Conservation (phyloP, 495 filamentous ascomycete species). For the Lasiosphaeria hispida region DNA sequence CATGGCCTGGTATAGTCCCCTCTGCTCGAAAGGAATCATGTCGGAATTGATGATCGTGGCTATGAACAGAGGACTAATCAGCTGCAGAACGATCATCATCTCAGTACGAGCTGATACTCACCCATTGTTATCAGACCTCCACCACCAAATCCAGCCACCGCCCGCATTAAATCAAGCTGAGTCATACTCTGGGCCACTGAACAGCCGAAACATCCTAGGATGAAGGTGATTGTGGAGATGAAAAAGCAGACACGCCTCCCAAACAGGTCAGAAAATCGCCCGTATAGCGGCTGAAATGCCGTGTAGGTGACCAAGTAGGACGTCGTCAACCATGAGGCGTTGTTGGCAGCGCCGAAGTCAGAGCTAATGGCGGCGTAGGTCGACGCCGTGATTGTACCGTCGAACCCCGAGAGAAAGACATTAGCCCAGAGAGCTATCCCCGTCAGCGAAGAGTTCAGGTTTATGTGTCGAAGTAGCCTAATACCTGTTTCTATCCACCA, state of each 20-base stretch:
- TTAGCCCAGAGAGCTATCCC: conserved; percentile 58
- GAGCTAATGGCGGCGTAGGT: conserved; percentile 65
- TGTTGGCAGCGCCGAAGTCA: conserved; percentile 51
- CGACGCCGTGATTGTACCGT: conserved; percentile 63
- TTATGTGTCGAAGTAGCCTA: neutral
- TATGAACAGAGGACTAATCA: conserved; percentile 20
- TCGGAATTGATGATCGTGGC: conserved; percentile 66
- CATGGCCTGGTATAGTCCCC: conserved; percentile 63
- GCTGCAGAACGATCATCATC: neutral
- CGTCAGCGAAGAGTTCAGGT: neutral
- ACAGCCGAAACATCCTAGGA: conserved; percentile 46
- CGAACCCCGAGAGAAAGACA: conserved; percentile 63
- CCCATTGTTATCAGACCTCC: conserved; percentile 62
- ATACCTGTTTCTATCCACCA: conserved; percentile 42
- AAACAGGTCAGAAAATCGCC: conserved; percentile 52
- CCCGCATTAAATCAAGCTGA: conserved; percentile 43
- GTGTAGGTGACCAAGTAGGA: conserved; percentile 73
- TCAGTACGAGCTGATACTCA: conserved; percentile 22
- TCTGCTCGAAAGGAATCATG: conserved; percentile 58
- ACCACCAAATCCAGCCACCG: conserved; percentile 55
- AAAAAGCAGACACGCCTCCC: conserved; percentile 53
- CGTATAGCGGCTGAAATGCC: conserved; percentile 55
- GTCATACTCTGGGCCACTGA: conserved; percentile 43
- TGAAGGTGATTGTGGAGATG: conserved; percentile 45
- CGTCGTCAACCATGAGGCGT: conserved; percentile 68